These are phyloP conservation scores for Lodderomyces parapsilosis DNA, from an alignment of 1,139 yeast genomes.

Conservation along the genomic window DNA sequence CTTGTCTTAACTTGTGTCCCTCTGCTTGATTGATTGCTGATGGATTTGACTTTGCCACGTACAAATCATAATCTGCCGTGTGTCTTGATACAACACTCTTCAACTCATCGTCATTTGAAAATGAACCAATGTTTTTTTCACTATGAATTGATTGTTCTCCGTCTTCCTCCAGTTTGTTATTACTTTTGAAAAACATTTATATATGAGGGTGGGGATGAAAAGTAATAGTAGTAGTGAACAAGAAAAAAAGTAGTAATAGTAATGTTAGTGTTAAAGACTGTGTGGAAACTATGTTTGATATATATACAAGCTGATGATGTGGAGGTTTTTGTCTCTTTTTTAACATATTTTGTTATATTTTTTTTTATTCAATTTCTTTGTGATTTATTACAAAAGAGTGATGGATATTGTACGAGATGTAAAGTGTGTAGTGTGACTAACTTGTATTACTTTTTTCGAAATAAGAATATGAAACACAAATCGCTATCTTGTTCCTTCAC, in stretches of 20 bases:
- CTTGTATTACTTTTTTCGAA: no score
- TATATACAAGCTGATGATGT: no score
- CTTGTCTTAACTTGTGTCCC: constrained; percentile 59
- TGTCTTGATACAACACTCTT: constrained; percentile 22
- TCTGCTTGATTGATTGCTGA: constrained; percentile 32
- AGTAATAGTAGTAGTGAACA: background rate
- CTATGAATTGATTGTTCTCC: background rate
- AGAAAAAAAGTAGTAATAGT: background rate
- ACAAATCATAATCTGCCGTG: constrained; percentile 50
- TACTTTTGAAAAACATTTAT: background rate
- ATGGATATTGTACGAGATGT: no score
- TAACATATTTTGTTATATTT: no score
- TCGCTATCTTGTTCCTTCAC: no score
- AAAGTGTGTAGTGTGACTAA: no score
- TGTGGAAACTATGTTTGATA: no score
- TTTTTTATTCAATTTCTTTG: no score
- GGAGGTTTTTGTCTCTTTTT: no score
- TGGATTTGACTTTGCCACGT: constrained; percentile 47
- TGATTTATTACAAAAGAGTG: no score
- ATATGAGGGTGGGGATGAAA: background rate
- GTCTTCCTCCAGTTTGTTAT: background rate
- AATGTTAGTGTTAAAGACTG: no score
- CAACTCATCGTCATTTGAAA: constrained; percentile 9
- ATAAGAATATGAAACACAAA: no score
- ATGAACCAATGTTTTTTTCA: background rate